phyloP scores from a whole-genome alignment of 2,329 filamentous ascomycete genomes.

The Plenodomus tracheiphilus region DNA sequence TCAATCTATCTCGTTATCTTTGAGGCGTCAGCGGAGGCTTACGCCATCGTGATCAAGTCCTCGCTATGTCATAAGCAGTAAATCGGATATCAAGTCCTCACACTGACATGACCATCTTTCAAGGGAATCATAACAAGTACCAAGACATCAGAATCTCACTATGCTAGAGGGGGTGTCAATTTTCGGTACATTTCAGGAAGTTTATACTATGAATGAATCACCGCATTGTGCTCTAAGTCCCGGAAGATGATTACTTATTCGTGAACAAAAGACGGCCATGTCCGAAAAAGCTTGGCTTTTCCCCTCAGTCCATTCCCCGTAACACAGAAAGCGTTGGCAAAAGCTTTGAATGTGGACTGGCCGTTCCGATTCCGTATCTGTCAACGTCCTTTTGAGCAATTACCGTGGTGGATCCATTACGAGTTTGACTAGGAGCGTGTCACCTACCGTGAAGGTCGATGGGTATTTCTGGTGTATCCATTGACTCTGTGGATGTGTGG shows the following conservation, averaged over 20 bases:
- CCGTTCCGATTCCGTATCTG: not conserved
- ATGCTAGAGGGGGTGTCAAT: too few species aligned
- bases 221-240: too few species aligned
- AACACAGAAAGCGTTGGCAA: constrained; percentile 1
- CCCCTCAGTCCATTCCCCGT: constrained; percentile 21
- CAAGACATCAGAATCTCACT: too few species aligned
- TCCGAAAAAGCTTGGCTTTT: constrained; percentile 5
- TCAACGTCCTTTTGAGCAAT: constrained; percentile 1
- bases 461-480: not conserved
- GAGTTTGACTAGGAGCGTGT: not conserved
- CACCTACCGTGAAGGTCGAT: not conserved
- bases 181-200: too few species aligned
- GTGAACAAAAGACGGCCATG: not conserved
- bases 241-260: too few species aligned
- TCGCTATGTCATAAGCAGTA: too few species aligned
- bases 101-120: too few species aligned
- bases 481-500: not conserved
- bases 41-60: too few species aligned
- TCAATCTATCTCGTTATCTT: not conserved
- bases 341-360: not conserved
- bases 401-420: not conserved
- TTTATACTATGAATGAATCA: too few species aligned
- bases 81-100: too few species aligned
- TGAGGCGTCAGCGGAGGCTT: not conserved
- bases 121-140: too few species aligned